phyloP scores from a whole-genome alignment of 495 filamentous ascomycete genomes.

The Amniculicola lignicola region DNA sequence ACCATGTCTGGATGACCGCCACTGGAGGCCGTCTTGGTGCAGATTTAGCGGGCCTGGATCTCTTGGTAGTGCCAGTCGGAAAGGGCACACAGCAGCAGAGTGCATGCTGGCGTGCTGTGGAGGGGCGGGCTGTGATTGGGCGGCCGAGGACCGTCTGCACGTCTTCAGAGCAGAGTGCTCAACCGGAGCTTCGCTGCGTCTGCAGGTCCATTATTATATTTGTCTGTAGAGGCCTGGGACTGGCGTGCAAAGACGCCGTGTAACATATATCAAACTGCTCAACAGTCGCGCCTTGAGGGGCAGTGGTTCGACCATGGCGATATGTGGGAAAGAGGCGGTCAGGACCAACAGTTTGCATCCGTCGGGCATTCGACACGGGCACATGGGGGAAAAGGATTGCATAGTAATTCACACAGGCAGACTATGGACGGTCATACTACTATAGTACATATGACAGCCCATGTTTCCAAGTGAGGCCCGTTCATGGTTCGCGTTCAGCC shows the following conservation, averaged over 20 bases:
- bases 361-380: too few species aligned
- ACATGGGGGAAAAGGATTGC: too few species aligned
- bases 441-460: too few species aligned
- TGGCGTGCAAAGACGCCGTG: slow-evolving; percentile 17
- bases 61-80: slow-evolving; percentile 1
- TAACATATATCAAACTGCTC: slow-evolving; percentile 10
- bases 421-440: too few species aligned
- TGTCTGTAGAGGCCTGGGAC: too few species aligned
- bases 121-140: slow-evolving; percentile 24
- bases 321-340: too few species aligned
- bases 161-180: slow-evolving; percentile 11
- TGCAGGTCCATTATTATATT: slow-evolving; percentile 20
- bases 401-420: too few species aligned
- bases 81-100: neutral
- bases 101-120: neutral
- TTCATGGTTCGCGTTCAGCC: too few species aligned
- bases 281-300: neutral
- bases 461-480: too few species aligned
- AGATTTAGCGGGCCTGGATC: slow-evolving; percentile 25
- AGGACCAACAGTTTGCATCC: too few species aligned
- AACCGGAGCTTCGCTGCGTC: slow-evolving; percentile 5
- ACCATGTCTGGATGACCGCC: neutral
- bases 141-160: slow-evolving; percentile 11
- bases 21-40: slow-evolving; percentile 12
- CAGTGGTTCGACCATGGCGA: slow-evolving; percentile 28